Evolutionary conservation across 2,329 filamentous ascomycete genomes (phyloP), one percentile per base, ranked within the genome.

Genomic region (Leptographium radiaticola): DNA sequence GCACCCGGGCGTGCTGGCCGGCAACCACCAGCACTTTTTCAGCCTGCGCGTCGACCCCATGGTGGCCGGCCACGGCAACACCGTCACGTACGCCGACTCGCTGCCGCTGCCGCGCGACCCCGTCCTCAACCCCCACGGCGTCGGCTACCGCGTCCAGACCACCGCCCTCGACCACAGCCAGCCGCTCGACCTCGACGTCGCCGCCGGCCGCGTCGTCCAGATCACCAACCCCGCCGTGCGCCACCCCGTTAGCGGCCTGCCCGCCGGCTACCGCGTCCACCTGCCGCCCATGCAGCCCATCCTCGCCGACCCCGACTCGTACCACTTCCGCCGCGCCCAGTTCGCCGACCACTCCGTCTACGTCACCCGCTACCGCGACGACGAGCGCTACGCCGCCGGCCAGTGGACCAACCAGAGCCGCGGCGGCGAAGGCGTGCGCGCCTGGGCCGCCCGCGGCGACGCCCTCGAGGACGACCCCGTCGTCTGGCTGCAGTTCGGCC

Each of bases 1-100:
- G 2, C 72, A 74, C 0, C 76, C 79, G 0, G 83, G 83, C 0
- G 77, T 83, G 0, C 67, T 87, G 2, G 84, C 83, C 0, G 80
- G 81, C 56, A 81, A 85, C 64, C 83, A 87, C 59, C 84, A 87
- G 63, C 84, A 87, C 66, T 73, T 87, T 45, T 86, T 87, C 63
- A 75, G 72, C 30, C 66, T 81, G 44, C 74, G 83, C 1, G 77
- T 87, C 49, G 83, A 87, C 59, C 80, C 81, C 0, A 76, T 79
- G 2, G 70, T 85, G 43, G 56, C 48, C 15, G 58, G 58, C 47
- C 56, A 58, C 0, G 80, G 80, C 0, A 68, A 75, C 59, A 62
- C 65, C 1, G 76, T 77, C 0, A 65, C 82, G 1, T 62, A 66
- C 2, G 56, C 69, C 0, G 67, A 72, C 31, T 65, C 66, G 1